Evolutionary conservation across 495 filamentous ascomycete genomes (phyloP), one percentile per base, ranked within the genome.

Genomic region (Penicillium lividum): DNA sequence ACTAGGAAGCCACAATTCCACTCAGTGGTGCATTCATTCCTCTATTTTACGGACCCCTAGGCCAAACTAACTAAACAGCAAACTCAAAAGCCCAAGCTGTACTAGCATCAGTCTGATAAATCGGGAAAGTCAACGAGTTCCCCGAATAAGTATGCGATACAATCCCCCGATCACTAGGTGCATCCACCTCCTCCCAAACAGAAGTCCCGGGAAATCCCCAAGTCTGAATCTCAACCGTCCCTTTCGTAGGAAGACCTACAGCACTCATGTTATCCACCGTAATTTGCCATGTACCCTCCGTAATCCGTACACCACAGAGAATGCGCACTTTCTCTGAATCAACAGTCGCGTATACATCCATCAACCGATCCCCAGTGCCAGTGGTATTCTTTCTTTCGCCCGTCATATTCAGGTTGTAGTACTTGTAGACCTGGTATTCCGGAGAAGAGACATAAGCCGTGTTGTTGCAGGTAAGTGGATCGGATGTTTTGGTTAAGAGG

Each of bases 391-490:
- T 66, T 13, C 76, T 69, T 25, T 65, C 13, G 2, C 77, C 75
- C 0, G 70, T 73, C 75, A 78, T 77, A 16, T 70, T 71, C 5
- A 56, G 54, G 42, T 65, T 58, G 51, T 80, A 79, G 66, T 79
- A 80, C 18, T 74, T 66, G 55, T 80, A 80, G 6, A 79, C 68
- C 49, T 77, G 76, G 47, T 62, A 79, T 30, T 77, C 72, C 0
- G 67, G 69, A 13, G 60, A 68, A 0, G 74, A 58, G 15, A 40
- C 62, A 58, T 77, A 79, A 30, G 65, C 69, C 10, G 59, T 65
- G 6, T 62, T 62, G 9, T 42, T 54, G 27, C 62, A 65, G 11
- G 51, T 28, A 29, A 29, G 46, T 2, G 56, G 53, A 4, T 63
- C 43, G 3, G 51, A 43, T 2, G 40, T 38, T 36, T 65, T 68